Conservation (phyloP, 352 stramenopile genomes). For the Aphanomyces stellatus region DNA sequence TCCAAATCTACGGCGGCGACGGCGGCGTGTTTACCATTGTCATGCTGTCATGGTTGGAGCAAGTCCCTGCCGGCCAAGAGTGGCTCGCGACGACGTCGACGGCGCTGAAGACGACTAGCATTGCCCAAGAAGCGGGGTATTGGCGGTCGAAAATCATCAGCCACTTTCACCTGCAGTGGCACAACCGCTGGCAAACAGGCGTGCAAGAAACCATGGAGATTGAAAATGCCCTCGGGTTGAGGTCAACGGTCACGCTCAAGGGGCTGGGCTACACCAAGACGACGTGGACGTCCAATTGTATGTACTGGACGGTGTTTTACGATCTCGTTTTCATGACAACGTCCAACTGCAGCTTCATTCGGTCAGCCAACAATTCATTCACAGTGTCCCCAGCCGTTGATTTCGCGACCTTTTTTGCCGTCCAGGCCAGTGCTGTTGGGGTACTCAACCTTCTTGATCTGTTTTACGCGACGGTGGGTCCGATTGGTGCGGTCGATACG, state of each 20-base stretch:
- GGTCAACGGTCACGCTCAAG: neutral
- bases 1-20: neutral
- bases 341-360: neutral
- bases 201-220: neutral
- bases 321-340: neutral
- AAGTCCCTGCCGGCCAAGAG: neutral
- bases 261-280: neutral
- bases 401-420: neutral
- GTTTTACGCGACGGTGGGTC: neutral
- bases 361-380: neutral
- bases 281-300: neutral
- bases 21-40: neutral
- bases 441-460: neutral
- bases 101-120: neutral
- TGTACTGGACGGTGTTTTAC: neutral
- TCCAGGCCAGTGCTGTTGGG: neutral
- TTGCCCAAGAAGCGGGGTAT: neutral
- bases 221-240: neutral
- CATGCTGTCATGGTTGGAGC: neutral
- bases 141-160: neutral
- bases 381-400: neutral
- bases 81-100: neutral
- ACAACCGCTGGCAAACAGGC: slow-evolving; percentile 4
- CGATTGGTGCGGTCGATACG: neutral
- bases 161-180: slow-evolving; percentile 2